Conservation (phyloP, 345 rosid genomes). For the Salix dunnii region DNA sequence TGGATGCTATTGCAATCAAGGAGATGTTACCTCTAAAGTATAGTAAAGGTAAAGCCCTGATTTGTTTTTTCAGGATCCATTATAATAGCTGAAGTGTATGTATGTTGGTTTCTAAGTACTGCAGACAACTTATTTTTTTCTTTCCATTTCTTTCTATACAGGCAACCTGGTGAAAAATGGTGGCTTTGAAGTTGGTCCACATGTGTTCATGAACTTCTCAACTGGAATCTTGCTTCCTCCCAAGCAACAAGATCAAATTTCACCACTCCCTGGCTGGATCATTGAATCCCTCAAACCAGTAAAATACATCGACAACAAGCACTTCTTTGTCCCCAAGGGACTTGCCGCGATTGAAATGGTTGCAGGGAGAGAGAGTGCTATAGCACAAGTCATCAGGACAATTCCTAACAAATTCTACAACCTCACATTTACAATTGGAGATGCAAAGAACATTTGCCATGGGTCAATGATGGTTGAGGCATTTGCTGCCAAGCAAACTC, state of each 20-base stretch:
- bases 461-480: constrained; percentile 85
- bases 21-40: constrained; percentile 47
- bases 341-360: constrained; percentile 58
- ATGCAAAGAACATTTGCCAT: constrained; percentile 74
- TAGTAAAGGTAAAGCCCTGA: constrained; percentile 30
- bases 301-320: constrained; percentile 63
- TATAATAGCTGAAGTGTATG: not conserved
- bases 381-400: constrained; percentile 73
- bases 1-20: constrained; percentile 84
- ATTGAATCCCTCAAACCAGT: constrained; percentile 80
- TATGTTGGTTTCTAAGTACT: not conserved
- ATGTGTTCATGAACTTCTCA: constrained; percentile 70
- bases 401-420: constrained; percentile 40
- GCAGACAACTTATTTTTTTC: not conserved
- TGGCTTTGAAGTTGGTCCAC: constrained; percentile 78
- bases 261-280: constrained; percentile 90
- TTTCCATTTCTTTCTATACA: constrained; percentile 5
- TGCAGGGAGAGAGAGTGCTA: constrained; percentile 81
- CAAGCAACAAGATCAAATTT: constrained; percentile 41
- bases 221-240: constrained; percentile 76
- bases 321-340: constrained; percentile 65
- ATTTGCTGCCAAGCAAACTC: constrained; percentile 46
- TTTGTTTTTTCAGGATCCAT: not conserved
- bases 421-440: constrained; percentile 59
- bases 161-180: constrained; percentile 70